Conservation (phyloP, 768 basidiomycete species). For the Tephrocybe sp. region DNA sequence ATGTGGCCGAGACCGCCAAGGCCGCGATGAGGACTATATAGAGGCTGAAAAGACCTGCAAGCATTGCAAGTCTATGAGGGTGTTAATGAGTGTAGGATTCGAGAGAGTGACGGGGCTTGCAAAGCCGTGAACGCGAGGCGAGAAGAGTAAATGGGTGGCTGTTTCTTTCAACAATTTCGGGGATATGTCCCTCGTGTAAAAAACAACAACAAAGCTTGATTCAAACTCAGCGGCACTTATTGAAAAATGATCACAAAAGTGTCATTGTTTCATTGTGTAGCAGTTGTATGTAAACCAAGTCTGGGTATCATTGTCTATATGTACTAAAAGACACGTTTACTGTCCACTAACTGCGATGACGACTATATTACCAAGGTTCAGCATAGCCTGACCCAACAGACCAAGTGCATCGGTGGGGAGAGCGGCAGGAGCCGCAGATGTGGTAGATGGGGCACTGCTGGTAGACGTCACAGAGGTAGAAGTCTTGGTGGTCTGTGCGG, state of each 20-base stretch:
- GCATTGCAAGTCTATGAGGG: slow-evolving; percentile 12
- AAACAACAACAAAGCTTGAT: slow-evolving; percentile 9
- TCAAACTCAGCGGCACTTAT: slow-evolving; percentile 3
- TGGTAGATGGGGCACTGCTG: background rate
- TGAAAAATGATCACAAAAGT: no score
- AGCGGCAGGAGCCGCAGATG: slow-evolving; percentile 7
- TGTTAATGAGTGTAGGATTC: slow-evolving; percentile 17
- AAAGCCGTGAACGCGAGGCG: slow-evolving; percentile 2
- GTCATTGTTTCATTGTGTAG: background rate
- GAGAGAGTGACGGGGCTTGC: slow-evolving; percentile 14
- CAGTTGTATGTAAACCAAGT: background rate
- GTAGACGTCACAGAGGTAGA: slow-evolving; percentile 8
- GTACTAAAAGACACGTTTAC: background rate
- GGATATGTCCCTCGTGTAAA: slow-evolving; percentile 12
- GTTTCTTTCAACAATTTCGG: background rate
- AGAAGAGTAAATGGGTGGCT: slow-evolving; percentile 2
- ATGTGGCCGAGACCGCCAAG: slow-evolving; percentile 32
- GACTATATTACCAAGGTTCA: slow-evolving; percentile 14
- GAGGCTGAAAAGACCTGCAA: slow-evolving; percentile 16
- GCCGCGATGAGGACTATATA: slow-evolving; percentile 26
- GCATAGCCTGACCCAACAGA: slow-evolving; percentile 13
- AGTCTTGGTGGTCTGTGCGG: background rate
- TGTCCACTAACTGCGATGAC: slow-evolving; percentile 7
- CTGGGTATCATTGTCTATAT: background rate
- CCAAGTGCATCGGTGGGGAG: slow-evolving; percentile 17